Conservation (phyloP, 83 land plant genomes). For the Picea abies region DNA sequence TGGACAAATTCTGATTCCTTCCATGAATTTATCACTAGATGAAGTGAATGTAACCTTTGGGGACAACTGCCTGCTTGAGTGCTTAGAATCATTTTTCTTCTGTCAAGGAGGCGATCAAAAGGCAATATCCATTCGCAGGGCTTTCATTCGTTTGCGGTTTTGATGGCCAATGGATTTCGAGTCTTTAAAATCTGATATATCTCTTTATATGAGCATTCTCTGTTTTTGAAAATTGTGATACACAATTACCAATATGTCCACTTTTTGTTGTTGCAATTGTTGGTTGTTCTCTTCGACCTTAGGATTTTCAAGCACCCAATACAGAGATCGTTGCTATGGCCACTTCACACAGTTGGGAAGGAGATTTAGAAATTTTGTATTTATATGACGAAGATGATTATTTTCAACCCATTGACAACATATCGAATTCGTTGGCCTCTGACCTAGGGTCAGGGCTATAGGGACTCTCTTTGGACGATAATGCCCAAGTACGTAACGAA, state of each 20-base stretch:
- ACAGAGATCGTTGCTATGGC: constrained; percentile 13
- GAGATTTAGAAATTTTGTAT: background rate
- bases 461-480: too few relatives aligned
- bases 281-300: too few relatives aligned
- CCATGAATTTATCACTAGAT: constrained; percentile 25
- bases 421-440: background rate
- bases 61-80: background rate
- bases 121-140: background rate
- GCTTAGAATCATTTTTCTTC: background rate
- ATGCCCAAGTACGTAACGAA: constrained; percentile 42
- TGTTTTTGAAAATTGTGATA: too few relatives aligned
- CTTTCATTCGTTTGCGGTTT: background rate
- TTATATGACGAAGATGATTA: constrained; percentile 16
- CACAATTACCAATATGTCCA: too few relatives aligned
- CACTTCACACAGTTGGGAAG: constrained; percentile 30
- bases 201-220: too few relatives aligned
- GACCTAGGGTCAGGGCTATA: background rate
- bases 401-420: background rate
- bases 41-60: constrained; percentile 26
- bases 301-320: too few relatives aligned
- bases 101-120: background rate
- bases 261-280: too few relatives aligned
- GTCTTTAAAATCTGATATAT: too few relatives aligned
- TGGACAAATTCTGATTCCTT: constrained; percentile 7
- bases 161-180: background rate